Evolutionary conservation across 1,284 basidiomycete species (phyloP).

Genomic region (Marasmius oreades): DNA sequence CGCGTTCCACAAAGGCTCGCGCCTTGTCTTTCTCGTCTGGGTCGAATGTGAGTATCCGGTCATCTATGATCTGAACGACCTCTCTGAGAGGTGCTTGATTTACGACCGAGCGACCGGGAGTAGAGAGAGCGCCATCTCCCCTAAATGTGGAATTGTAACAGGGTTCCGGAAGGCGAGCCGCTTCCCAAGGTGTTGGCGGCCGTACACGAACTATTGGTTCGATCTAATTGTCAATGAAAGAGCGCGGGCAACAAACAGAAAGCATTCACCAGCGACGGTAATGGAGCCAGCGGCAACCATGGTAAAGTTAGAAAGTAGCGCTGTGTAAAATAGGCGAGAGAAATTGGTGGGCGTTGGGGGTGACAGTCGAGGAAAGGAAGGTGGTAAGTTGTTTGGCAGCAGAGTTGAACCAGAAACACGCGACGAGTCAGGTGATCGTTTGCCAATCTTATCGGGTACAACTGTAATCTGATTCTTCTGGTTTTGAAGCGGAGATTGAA

Average conservation of each 20-base stretch:
- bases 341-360: neutral
- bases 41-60: slow-evolving; percentile 92
- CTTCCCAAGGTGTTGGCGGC: slow-evolving; percentile 83
- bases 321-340: neutral
- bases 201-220: slow-evolving; percentile 76
- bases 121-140: slow-evolving; percentile 78
- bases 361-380: neutral
- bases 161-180: slow-evolving; percentile 72
- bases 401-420: slow-evolving; percentile 17
- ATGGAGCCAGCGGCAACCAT: slow-evolving; percentile 87
- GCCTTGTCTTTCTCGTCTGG: slow-evolving; percentile 83
- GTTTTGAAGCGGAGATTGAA: slow-evolving; percentile 19
- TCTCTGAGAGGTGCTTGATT: slow-evolving; percentile 61
- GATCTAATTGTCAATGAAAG: neutral
- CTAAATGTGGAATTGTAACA: slow-evolving; percentile 68
- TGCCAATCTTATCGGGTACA: slow-evolving; percentile 10
- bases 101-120: slow-evolving; percentile 50
- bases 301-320: slow-evolving; percentile 13
- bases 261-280: slow-evolving; percentile 70
- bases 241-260: slow-evolving; percentile 15
- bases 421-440: slow-evolving; percentile 39
- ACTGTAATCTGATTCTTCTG: neutral
- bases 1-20: slow-evolving; percentile 72
- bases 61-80: slow-evolving; percentile 77
- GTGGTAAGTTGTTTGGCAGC: neutral